Base-by-base conservation (phyloP, 225 moss, liverwort and hornwort species). In the Takakia lepidozioides region DNA sequence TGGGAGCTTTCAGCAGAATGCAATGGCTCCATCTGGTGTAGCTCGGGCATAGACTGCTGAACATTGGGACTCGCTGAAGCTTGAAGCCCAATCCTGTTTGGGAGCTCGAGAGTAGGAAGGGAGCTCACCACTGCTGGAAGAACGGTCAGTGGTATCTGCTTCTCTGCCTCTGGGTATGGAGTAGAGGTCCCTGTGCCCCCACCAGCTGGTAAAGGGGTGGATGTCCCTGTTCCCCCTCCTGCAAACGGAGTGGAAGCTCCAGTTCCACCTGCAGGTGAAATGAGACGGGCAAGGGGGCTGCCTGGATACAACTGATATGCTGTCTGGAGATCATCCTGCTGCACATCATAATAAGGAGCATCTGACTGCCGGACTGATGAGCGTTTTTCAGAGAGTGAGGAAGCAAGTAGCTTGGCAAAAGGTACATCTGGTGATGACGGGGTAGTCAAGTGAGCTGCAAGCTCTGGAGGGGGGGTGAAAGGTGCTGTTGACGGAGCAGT, bases 401-500 rank as follows among this genome's bases (percentile, higher is more conserved):
- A 85, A 14, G 83, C 85, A 19, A 98, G 67, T 52, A 98, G 66
- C 64, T 91, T 85, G 1, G 98, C 98, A 47, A 98, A 98, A 10
- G 98, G 98, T 54, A 98, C 98, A 35, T 98, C 98, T 19, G 98
- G 98, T 8, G 98, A 98, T 27, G 91, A 81, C 22, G 98, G 98
- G 41, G 83, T 91, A 21, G 98, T 98, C 13, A 98, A 62, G 49
- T 98, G 93, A 48, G 79, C 77, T 8, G 98, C 87, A 15, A 87
- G 87, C 68, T 98, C 98, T 30, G 98, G 98, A 30, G 98, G 98
- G 29, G 98, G 98, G 8, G 98, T 98, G 50, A 98, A 98, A 26
- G 98, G 98, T 47, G 98, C 98, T 23, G 98, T 98, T 4, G 98
- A 98, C 14, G 98, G 98, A 27, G 98, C 98, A 7, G 98, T 98